These are phyloP conservation scores for Beauveria scarabaeidicola DNA, from an alignment of 2,329 filamentous ascomycete species.

Conservation along the genomic window DNA sequence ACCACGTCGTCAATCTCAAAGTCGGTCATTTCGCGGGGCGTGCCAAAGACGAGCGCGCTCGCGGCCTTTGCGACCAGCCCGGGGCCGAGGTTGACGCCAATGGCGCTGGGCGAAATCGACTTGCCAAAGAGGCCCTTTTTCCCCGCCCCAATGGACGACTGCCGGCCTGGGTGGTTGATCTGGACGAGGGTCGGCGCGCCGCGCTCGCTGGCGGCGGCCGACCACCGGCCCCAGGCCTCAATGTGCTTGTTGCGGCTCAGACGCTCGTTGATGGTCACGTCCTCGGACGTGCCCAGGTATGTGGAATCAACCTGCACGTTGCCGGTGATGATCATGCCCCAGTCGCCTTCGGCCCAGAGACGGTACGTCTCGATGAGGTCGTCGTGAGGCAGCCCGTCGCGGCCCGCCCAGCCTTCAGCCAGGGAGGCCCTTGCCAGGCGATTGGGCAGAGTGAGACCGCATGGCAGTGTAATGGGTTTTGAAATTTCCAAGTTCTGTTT, in stretches of 20 bases:
- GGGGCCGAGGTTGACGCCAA: constrained; percentile 33
- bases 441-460: constrained; percentile 47
- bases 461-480: constrained; percentile 41
- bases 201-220: constrained; percentile 20
- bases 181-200: constrained; percentile 35
- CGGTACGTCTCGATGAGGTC: constrained; percentile 38
- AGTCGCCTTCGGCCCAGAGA: constrained; percentile 45
- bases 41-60: constrained; percentile 36
- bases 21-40: constrained; percentile 46
- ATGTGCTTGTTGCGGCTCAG: constrained; percentile 22
- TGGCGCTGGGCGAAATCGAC: constrained; percentile 33
- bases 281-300: constrained; percentile 27
- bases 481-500: not conserved
- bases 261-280: constrained; percentile 23
- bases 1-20: constrained; percentile 47
- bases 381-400: constrained; percentile 34
- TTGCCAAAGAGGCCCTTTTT: constrained; percentile 27
- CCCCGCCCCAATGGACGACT: constrained; percentile 32
- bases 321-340: constrained; percentile 44
- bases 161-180: constrained; percentile 39
- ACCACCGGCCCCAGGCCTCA: constrained; percentile 31
- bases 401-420: constrained; percentile 35
- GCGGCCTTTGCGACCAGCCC: constrained; percentile 26
- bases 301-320: constrained; percentile 35
- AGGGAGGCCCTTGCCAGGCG: constrained; percentile 45